Percentiles rank a stretch among this genome's conserved stretches.
Conservation (phyloP, 305 asterid genomes). For the Fraxinus albicans region DNA sequence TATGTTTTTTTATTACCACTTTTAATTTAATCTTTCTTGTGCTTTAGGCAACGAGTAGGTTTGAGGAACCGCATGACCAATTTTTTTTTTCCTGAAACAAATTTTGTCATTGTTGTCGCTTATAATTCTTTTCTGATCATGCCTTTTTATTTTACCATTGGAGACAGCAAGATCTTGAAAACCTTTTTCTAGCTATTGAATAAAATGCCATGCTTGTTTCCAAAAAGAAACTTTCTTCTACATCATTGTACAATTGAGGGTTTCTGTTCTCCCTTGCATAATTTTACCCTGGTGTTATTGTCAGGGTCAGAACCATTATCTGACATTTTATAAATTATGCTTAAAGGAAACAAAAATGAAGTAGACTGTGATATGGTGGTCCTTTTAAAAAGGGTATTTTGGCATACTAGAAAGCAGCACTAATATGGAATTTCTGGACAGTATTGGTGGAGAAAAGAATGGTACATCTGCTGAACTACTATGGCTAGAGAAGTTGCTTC, state of each 20-base stretch:
- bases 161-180: neutral
- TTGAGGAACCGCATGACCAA: slow-evolving; percentile 6
- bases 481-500: slow-evolving; percentile 14
- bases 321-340: neutral
- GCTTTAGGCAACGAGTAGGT: slow-evolving; percentile 14
- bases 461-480: neutral
- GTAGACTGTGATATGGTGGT: slow-evolving; percentile 13
- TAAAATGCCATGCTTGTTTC: neutral
- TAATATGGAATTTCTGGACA: neutral
- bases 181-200: neutral
- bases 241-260: neutral
- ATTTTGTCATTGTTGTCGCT: neutral
- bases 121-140: slow-evolving; percentile 9
- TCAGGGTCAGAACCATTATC: slow-evolving; percentile 11
- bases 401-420: neutral
- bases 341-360: neutral
- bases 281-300: neutral
- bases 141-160: neutral
- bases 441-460: slow-evolving; percentile 11
- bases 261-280: neutral
- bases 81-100: neutral
- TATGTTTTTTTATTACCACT: neutral
- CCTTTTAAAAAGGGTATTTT: slow-evolving; percentile 2
- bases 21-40: neutral
- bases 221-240: neutral